phyloP scores from a whole-genome alignment of 1,284 basidiomycete species.

The Mycena citricolor region DNA sequence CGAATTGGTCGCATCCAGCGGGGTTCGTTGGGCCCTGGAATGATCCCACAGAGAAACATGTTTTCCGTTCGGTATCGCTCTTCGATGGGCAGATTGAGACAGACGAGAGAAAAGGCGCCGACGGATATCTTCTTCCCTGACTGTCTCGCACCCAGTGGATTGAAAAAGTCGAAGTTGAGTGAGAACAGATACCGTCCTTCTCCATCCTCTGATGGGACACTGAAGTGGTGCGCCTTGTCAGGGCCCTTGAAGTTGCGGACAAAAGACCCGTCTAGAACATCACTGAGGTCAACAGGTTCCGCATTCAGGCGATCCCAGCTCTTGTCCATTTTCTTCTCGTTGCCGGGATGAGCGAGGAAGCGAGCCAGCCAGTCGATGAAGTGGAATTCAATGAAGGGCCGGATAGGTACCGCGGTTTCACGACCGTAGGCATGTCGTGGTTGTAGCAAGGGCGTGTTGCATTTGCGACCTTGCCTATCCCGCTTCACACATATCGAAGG shows the following conservation, averaged over 20 bases:
- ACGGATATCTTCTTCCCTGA: constrained; percentile 31
- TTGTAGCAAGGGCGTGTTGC: no score
- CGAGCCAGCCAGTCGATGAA: constrained; percentile 33
- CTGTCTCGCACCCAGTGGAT: constrained; percentile 29
- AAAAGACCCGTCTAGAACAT: constrained; percentile 31
- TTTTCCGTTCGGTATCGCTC: constrained; percentile 35
- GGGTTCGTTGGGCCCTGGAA: constrained; percentile 36
- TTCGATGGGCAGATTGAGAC: constrained; percentile 37
- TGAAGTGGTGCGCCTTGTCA: constrained; percentile 21
- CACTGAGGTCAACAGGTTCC: constrained; percentile 8
- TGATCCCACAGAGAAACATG: constrained; percentile 37
- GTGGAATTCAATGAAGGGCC: constrained; percentile 27
- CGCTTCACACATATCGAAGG: no score
- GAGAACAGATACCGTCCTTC: constrained; percentile 31
- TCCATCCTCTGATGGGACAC: constrained; percentile 12
- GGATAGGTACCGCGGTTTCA: constrained; percentile 28
- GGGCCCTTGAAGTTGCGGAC: constrained; percentile 27
- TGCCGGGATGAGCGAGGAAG: constrained; percentile 27
- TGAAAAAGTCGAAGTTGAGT: constrained; percentile 34
- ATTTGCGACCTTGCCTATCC: no score
- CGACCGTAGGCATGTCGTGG: no score
- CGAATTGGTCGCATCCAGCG: constrained; percentile 31
- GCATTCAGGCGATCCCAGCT: constrained; percentile 22
- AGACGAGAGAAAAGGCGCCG: constrained; percentile 33
- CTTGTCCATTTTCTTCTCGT: constrained; percentile 30